Conservation (phyloP, 1,284 basidiomycete species). For the Abortiporus biennis region DNA sequence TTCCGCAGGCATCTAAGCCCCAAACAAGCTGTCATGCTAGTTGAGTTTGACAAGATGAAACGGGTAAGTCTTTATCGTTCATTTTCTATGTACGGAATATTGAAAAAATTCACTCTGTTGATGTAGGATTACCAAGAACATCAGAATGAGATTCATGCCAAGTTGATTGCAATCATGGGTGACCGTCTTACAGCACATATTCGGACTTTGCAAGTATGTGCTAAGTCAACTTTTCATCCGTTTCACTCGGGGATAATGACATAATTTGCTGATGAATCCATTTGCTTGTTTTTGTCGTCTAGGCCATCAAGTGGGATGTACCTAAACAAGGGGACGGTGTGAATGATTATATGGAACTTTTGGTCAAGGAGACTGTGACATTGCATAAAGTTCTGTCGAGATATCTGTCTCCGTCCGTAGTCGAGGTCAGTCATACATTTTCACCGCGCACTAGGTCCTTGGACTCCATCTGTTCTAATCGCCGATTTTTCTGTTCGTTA, state of each 20-base stretch:
- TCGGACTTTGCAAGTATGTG: conserved; percentile 61
- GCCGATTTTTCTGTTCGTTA: background rate
- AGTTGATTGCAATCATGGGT: conserved; percentile 97
- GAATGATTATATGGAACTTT: conserved; percentile 84
- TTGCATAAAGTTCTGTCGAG: conserved; percentile 95
- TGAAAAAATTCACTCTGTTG: background rate
- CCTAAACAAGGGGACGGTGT: conserved; percentile 48
- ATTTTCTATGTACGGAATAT: background rate
- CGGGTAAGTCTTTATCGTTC: conserved; percentile 47
- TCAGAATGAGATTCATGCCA: conserved; percentile 97
- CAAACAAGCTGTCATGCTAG: conserved; percentile 93
- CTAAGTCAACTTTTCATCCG: conserved; percentile 5
- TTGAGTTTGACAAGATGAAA: conserved; percentile 98
- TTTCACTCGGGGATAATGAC: background rate
- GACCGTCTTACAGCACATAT: conserved; percentile 89
- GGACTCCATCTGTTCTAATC: background rate
- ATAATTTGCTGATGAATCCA: background rate
- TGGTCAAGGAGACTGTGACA: conserved; percentile 94
- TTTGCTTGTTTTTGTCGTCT: background rate
- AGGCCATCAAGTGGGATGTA: conserved; percentile 58
- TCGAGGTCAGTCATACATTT: conserved; percentile 58
- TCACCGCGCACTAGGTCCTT: conserved; percentile 3
- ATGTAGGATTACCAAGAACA: conserved; percentile 94
- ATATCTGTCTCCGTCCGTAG: conserved; percentile 73
- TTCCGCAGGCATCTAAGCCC: conserved; percentile 88